Base-by-base conservation (phyloP, 441 rosid species). In the Populus hybrid region DNA sequence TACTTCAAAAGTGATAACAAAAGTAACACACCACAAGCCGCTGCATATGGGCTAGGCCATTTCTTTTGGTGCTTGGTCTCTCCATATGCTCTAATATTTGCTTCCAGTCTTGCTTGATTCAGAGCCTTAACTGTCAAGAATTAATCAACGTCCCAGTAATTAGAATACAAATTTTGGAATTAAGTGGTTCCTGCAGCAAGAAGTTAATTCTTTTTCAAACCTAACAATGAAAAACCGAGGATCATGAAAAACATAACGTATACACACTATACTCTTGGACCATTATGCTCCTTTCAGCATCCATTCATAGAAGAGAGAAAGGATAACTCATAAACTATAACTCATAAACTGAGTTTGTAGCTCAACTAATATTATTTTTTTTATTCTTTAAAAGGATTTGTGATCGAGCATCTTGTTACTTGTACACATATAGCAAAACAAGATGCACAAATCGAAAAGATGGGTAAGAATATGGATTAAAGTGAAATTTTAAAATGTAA, bases 11-110 rank as follows among this genome's bases (percentile, higher is more conserved):
- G 57, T 1, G 97, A 92, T 0, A 94, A 64, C 9, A 69, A 23
- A 34, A 95, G 89, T 38, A 94, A 70, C 0, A 88, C 3, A 0
- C 98, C 98, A 76, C 92, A 88, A 57, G 83, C 89, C 46, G 90
- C n/a, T 11, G 94, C 91, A 61, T 81, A 90, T 5, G 93, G 97
- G 34, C 95, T 92, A 30, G 99, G 99, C 99, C 97, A 92, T 86
- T 90, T 94, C 67, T 90, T 88, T 72, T 83, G 82, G 76, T 82
- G 84, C 65, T 80, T 83, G 3, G 79, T 82, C 30, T 81, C 89
- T 75, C 97, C 99, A 28, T 83, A 68, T 10, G 82, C 86, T 73
- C 90, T 90, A 59, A 93, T 86, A 59, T 87, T 90, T 21, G 99
- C 99, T 76, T 96, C 99, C 16, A 95, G 66, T 72, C 95, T 81